These are phyloP conservation scores for Cryphonectria carpinicola DNA, from an alignment of 2,329 filamentous ascomycete genomes.

Conservation along the genomic window DNA sequence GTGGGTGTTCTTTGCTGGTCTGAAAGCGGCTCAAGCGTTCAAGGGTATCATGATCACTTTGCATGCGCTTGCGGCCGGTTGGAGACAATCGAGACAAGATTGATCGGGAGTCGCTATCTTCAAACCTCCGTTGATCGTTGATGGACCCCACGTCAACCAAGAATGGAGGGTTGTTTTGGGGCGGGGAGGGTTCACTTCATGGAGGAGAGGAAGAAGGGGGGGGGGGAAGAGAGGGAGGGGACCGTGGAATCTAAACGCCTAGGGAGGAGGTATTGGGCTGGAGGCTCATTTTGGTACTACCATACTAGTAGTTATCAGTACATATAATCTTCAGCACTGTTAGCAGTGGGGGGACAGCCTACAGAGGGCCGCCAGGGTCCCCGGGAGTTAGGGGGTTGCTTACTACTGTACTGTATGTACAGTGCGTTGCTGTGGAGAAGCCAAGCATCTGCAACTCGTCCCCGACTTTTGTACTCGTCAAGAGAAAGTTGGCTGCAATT, in stretches of 20 bases:
- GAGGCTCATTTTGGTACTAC: too few species aligned
- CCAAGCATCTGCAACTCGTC: slow-evolving; percentile 9
- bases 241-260: not conserved
- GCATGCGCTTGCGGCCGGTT: not conserved
- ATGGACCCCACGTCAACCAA: not conserved
- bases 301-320: too few species aligned
- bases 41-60: not conserved
- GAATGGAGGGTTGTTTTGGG: too few species aligned
- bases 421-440: too few species aligned
- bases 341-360: not conserved
- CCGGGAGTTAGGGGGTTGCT: not conserved
- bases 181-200: too few species aligned
- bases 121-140: slow-evolving; percentile 16
- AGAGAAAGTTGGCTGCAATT: slow-evolving; percentile 10
- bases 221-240: not conserved
- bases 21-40: slow-evolving; percentile 1
- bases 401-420: not conserved
- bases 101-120: slow-evolving; percentile 14
- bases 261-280: not conserved
- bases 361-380: not conserved
- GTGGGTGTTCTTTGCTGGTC: not conserved
- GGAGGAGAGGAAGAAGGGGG: too few species aligned
- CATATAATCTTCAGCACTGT: not conserved
- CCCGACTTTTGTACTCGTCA: slow-evolving; percentile 19
- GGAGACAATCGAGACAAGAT: not conserved